These are phyloP conservation scores for Whalleya microplaca DNA, from an alignment of 2,329 filamentous ascomycete species.

Conservation along the genomic window DNA sequence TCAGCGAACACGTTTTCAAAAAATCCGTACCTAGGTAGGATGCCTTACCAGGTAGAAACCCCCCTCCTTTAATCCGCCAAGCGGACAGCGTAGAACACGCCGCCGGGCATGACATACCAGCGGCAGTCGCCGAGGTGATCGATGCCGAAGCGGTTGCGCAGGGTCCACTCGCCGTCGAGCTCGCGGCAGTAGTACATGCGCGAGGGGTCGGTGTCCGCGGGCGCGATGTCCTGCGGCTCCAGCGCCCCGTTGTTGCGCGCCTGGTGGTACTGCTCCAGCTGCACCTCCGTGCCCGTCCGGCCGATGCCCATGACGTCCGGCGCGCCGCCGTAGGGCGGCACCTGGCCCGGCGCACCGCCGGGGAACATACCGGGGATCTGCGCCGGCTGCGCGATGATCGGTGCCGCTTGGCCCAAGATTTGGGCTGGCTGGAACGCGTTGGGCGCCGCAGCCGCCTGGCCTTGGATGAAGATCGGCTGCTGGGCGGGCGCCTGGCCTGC, in stretches of 20 bases:
- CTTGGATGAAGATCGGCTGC: slow-evolving; percentile 15
- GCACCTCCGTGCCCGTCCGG: slow-evolving; percentile 52
- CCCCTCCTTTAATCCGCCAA: slow-evolving; percentile 45
- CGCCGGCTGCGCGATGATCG: slow-evolving; percentile 13
- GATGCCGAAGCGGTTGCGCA: slow-evolving; percentile 63
- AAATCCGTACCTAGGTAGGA: neutral
- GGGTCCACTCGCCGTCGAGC: slow-evolving; percentile 62
- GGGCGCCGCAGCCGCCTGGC: neutral
- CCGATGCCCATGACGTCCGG: slow-evolving; percentile 59
- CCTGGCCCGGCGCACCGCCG: slow-evolving; percentile 3
- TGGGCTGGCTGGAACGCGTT: neutral
- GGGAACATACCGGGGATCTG: slow-evolving; percentile 19
- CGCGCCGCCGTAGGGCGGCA: neutral
- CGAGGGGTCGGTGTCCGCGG: slow-evolving; percentile 61
- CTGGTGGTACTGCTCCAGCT: slow-evolving; percentile 51
- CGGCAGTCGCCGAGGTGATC: slow-evolving; percentile 59
- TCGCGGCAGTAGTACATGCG: slow-evolving; percentile 66
- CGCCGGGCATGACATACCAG: slow-evolving; percentile 62
- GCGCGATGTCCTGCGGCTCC: slow-evolving; percentile 66
- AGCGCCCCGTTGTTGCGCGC: slow-evolving; percentile 54
- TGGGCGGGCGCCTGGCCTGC: slow-evolving; percentile 22
- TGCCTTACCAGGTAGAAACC: slow-evolving; percentile 17
- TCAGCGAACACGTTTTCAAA: slow-evolving; percentile 1
- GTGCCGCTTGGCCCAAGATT: slow-evolving; percentile 1
- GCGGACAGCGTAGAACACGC: slow-evolving; percentile 65